Evolutionary conservation across 345 rosid genomes (phyloP).

Genomic region (Anacardium occidentale): DNA sequence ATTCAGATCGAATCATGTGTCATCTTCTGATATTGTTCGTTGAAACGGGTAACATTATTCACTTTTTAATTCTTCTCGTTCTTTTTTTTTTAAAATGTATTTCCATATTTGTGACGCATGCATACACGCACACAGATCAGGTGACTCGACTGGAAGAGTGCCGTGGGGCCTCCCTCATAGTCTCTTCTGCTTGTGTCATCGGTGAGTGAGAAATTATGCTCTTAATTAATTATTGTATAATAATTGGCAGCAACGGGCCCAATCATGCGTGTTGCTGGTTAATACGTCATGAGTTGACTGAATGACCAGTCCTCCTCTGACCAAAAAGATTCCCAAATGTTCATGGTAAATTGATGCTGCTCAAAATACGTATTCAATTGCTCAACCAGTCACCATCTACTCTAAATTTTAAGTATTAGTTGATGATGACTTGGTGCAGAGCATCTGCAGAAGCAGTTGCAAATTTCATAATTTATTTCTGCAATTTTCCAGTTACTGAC

Average conservation of each 20-base stretch:
- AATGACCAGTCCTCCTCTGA: slow-evolving; percentile 20
- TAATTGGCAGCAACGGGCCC: not conserved
- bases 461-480: not conserved
- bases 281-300: slow-evolving; percentile 8
- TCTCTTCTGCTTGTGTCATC: not conserved
- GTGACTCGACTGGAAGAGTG: not conserved
- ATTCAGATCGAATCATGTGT: too few relatives aligned
- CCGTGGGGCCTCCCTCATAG: not conserved
- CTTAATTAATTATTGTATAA: not conserved
- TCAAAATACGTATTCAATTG: not conserved
- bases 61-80: not conserved
- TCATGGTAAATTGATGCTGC: not conserved
- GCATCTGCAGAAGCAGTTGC: not conserved
- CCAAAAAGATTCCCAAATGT: slow-evolving; percentile 4
- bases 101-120: not conserved
- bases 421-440: slow-evolving; percentile 9
- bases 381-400: slow-evolving; percentile 26
- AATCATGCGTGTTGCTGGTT: not conserved
- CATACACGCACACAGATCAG: not conserved
- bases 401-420: slow-evolving; percentile 1
- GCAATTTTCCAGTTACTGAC: not conserved
- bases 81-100: too few relatives aligned
- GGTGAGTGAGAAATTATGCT: not conserved
- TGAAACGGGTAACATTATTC: too few relatives aligned
- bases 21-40: too few relatives aligned